Evolutionary conservation across 2,329 filamentous ascomycete genomes (phyloP).

Genomic region (Colletotrichum theobromicola): DNA sequence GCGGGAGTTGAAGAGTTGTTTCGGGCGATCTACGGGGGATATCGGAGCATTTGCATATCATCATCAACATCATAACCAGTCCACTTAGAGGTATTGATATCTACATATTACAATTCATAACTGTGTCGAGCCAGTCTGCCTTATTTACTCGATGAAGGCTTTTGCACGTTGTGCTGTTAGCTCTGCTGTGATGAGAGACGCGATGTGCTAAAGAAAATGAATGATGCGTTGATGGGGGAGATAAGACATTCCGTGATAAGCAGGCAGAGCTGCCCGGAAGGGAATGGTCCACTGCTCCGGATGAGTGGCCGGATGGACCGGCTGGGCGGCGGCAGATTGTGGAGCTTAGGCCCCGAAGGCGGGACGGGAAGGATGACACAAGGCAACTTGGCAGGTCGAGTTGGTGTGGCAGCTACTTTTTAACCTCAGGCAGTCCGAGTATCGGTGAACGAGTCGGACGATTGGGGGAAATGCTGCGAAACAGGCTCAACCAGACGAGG

Average conservation of each 20-base stretch:
- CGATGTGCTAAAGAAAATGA: background rate
- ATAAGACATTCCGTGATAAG: background rate
- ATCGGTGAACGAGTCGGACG: background rate
- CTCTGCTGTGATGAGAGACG: background rate
- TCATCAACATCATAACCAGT: background rate
- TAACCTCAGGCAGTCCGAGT: background rate
- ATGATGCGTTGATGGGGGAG: background rate
- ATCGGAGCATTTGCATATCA: conserved; percentile 5
- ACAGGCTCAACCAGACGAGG: background rate
- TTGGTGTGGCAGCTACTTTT: background rate
- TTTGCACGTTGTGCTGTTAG: background rate
- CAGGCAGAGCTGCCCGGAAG: background rate
- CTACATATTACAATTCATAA: background rate
- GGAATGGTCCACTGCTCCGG: background rate
- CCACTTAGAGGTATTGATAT: conserved; percentile 2
- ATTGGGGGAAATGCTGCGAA: background rate
- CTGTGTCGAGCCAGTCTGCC: background rate
- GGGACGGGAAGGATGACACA: conserved; percentile 7
- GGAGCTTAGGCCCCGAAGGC: background rate
- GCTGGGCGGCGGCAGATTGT: background rate
- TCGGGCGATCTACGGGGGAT: background rate
- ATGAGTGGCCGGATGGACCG: background rate
- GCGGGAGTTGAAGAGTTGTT: background rate
- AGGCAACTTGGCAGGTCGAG: background rate
- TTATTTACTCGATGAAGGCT: too few relatives aligned